phyloP scores from a whole-genome alignment of 352 stramenopile genomes.

The Globisporangium cystogenes region DNA sequence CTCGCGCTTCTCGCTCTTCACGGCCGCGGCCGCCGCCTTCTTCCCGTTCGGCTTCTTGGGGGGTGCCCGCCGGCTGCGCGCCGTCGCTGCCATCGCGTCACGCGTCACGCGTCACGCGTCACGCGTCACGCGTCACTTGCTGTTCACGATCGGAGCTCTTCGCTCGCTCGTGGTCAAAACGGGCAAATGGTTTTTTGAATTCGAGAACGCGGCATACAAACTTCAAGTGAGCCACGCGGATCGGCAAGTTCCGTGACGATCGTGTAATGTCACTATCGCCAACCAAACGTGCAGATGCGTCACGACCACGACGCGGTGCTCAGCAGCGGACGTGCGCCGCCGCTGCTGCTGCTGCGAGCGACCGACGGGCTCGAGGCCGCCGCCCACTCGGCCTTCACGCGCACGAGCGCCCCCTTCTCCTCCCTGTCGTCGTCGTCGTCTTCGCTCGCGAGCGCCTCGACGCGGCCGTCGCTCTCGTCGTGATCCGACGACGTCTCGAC shows the following conservation, averaged over 20 bases:
- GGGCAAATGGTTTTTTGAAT: no score
- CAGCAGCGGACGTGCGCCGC: not conserved
- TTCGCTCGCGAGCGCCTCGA: not conserved
- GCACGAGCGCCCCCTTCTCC: not conserved
- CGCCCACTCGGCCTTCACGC: not conserved
- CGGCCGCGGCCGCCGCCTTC: not conserved
- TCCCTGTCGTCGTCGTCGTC: not conserved
- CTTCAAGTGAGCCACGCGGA: not conserved
- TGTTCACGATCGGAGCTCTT: no score
- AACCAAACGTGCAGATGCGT: no score
- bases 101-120: no score
- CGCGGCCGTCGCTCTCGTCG: no score
- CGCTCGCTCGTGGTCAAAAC: not conserved
- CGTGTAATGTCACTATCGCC: no score
- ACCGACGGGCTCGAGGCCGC: no score
- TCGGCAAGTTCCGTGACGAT: not conserved
- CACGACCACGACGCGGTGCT: not conserved
- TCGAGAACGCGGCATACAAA: not conserved
- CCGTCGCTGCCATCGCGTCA: not conserved
- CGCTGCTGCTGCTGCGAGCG: no score
- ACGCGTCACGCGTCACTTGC: no score
- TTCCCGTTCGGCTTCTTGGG: not conserved
- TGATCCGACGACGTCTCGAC: no score
- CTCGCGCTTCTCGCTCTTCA: constrained; percentile 3
- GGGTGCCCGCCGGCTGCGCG: not conserved